Percentiles rank a stretch among this genome's conserved stretches.
phyloP scores from a whole-genome alignment of 192 early-diverging fungal genomes.

The Pilaira anomala region DNA sequence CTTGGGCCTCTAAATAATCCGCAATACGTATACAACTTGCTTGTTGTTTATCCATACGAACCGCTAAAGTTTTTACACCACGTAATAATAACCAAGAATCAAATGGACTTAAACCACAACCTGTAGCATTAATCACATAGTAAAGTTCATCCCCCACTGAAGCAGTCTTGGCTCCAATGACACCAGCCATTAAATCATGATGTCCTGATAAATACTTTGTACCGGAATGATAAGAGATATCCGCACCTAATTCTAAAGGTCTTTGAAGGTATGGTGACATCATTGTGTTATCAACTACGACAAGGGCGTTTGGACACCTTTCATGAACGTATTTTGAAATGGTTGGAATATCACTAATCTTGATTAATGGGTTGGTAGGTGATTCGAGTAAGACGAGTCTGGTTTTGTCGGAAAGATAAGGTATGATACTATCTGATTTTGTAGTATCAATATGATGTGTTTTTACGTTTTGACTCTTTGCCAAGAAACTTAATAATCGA shows the following conservation, averaged over 20 bases:
- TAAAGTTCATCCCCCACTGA: conserved; percentile 81
- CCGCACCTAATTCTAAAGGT: conserved; percentile 86
- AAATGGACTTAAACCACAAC: conserved; percentile 85
- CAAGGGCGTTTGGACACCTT: conserved; percentile 71
- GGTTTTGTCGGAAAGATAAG: conserved; percentile 72
- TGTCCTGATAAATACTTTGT: conserved; percentile 98
- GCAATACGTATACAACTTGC: conserved; percentile 76
- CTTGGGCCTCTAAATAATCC: conserved; percentile 73
- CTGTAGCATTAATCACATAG: conserved; percentile 94
- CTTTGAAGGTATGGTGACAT: conserved; percentile 94
- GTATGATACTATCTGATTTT: conserved; percentile 51
- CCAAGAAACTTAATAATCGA: conserved; percentile 83
- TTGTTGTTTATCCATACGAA: conserved; percentile 97
- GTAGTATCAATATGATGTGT: conserved; percentile 95
- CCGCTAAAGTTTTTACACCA: conserved; percentile 90
- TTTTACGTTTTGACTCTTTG: conserved; percentile 72
- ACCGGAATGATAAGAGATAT: conserved; percentile 94
- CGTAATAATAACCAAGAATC: conserved; percentile 92
- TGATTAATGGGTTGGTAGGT: conserved; percentile 96
- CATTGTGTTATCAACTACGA: conserved; percentile 99
- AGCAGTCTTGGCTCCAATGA: conserved; percentile 74
- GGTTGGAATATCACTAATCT: conserved; percentile 84
- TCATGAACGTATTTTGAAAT: conserved; percentile 72
- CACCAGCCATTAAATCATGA: conserved; percentile 98
- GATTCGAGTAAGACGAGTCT: conserved; percentile 88